Evolutionary conservation across 345 rosid genomes (phyloP).

Genomic region (Camelina hispida): DNA sequence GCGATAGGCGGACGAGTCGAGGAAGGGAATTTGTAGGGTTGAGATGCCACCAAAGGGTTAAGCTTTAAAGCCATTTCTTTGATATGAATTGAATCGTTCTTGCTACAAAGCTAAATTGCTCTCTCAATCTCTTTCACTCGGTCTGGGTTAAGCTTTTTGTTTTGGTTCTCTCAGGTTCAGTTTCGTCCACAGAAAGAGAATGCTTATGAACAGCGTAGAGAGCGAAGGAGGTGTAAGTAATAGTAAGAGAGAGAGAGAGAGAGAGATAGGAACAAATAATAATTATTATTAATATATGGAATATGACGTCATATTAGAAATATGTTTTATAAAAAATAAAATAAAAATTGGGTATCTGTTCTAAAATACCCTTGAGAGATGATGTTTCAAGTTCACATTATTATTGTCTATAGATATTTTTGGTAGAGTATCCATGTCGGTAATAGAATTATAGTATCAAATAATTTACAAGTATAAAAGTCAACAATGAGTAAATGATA

Average conservation of each 20-base stretch:
- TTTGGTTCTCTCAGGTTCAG: slow-evolving; percentile 22
- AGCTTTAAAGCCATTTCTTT: slow-evolving; percentile 70
- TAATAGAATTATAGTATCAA: background rate
- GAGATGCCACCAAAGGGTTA: slow-evolving; percentile 54
- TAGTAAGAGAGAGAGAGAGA: background rate
- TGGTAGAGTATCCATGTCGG: slow-evolving; percentile 11
- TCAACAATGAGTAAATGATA: background rate
- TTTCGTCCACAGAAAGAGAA: slow-evolving; percentile 49
- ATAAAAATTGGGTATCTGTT: no score
- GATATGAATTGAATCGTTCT: background rate
- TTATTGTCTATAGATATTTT: slow-evolving; percentile 6
- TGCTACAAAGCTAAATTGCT: background rate
- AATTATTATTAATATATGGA: background rate
- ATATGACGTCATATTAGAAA: slow-evolving; percentile 25
- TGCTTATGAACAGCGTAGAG: slow-evolving; percentile 32
- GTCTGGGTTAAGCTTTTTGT: slow-evolving; percentile 9
- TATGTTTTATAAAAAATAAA: no score
- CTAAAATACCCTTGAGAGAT: slow-evolving; percentile 40
- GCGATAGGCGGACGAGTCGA: slow-evolving; percentile 63
- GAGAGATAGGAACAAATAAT: background rate
- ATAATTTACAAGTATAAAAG: background rate
- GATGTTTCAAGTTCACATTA: slow-evolving; percentile 27
- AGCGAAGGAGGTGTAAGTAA: slow-evolving; percentile 14
- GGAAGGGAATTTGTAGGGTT: slow-evolving; percentile 59
- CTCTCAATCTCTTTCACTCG: background rate